Conservation (phyloP, 2,329 filamentous ascomycete species). For the Parafenestella ontariensis region DNA sequence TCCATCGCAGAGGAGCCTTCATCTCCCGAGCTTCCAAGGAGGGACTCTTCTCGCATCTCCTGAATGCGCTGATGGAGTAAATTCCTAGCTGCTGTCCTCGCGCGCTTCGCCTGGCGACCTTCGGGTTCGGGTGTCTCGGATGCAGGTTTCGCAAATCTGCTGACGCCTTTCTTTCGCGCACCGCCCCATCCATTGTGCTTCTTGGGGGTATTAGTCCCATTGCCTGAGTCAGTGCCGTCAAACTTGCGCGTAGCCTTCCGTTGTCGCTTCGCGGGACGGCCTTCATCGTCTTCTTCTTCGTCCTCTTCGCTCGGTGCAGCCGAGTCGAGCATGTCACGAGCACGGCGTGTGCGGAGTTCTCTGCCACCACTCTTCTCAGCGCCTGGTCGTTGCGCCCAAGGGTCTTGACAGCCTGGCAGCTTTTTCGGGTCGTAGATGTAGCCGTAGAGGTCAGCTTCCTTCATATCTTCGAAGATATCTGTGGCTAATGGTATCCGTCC, state of each 20-base stretch:
- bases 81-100: slow-evolving; percentile 32
- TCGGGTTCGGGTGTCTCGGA: slow-evolving; percentile 49
- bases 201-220: slow-evolving; percentile 41
- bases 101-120: slow-evolving; percentile 37
- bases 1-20: slow-evolving; percentile 43
- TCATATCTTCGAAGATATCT: slow-evolving; percentile 64
- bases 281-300: slow-evolving; percentile 44
- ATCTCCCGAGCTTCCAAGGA: slow-evolving; percentile 45
- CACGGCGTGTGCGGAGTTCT: slow-evolving; percentile 55
- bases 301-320: slow-evolving; percentile 49
- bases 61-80: slow-evolving; percentile 53
- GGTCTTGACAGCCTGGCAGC: slow-evolving; percentile 60
- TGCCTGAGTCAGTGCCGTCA: slow-evolving; percentile 40
- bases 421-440: slow-evolving; percentile 64
- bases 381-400: slow-evolving; percentile 60
- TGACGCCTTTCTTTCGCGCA: slow-evolving; percentile 47
- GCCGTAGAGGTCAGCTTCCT: slow-evolving; percentile 67
- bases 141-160: slow-evolving; percentile 35
- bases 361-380: slow-evolving; percentile 54
- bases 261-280: slow-evolving; percentile 41
- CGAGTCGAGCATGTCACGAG: slow-evolving; percentile 48
- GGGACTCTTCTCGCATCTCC: slow-evolving; percentile 55
- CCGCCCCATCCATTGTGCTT: slow-evolving; percentile 49
- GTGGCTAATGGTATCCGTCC: slow-evolving; percentile 55
- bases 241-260: slow-evolving; percentile 46